phyloP scores from a whole-genome alignment of 495 filamentous ascomycete genomes.

The Trichoderma orchidacearum region DNA sequence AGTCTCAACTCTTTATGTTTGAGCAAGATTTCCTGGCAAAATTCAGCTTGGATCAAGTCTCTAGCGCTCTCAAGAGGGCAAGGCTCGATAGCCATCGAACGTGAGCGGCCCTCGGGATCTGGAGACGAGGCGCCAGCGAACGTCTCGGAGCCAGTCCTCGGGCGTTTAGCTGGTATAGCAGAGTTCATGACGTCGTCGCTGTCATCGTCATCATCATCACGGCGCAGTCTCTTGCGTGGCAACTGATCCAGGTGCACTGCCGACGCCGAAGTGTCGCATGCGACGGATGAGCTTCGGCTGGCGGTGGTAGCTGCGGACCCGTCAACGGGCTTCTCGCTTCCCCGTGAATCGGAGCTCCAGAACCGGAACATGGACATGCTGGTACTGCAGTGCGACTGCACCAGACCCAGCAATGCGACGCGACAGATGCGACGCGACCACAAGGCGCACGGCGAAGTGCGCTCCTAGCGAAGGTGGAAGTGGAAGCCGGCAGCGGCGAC shows the following conservation, averaged over 20 bases:
- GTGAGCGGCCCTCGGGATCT: neutral
- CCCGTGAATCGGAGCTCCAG: slow-evolving; percentile 34
- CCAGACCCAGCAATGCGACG: neutral
- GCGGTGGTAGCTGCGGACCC: slow-evolving; percentile 7
- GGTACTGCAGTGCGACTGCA: slow-evolving; percentile 1
- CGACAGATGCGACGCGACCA: neutral
- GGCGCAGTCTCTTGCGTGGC: neutral
- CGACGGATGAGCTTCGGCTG: slow-evolving; percentile 14
- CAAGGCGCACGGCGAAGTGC: neutral
- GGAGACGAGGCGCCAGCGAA: neutral
- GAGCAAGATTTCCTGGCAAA: slow-evolving; percentile 80
- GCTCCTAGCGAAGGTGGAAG: neutral
- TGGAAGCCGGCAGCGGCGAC: neutral
- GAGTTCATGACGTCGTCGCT: neutral
- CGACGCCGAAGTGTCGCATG: slow-evolving; percentile 15
- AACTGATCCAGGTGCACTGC: slow-evolving; percentile 4
- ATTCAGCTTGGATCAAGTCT: slow-evolving; percentile 68
- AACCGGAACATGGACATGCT: slow-evolving; percentile 34
- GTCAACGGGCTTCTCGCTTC: slow-evolving; percentile 26
- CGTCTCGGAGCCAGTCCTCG: neutral
- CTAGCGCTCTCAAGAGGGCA: slow-evolving; percentile 32
- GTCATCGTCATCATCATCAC: neutral
- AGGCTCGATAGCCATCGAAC: slow-evolving; percentile 7
- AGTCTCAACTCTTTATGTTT: slow-evolving; percentile 90
- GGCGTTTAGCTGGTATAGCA: neutral